Conservation (phyloP, 768 basidiomycete species). For the Infundibulicybe gibba region DNA sequence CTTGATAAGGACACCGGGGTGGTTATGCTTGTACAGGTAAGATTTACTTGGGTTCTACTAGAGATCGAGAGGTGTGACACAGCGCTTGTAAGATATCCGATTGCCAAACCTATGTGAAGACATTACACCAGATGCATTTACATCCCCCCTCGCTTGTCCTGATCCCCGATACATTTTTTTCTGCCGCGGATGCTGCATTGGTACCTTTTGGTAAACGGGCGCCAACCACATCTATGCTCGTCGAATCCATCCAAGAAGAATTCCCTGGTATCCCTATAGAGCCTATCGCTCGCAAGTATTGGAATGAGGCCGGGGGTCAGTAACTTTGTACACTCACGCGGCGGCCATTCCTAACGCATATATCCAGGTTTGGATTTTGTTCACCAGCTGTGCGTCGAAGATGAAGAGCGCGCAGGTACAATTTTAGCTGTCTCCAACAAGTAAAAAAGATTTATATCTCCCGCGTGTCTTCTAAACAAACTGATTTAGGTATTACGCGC, state of each 20-base stretch:
- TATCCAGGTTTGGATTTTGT: conserved; percentile 73
- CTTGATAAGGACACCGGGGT: conserved; percentile 77
- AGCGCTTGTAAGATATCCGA: conserved; percentile 61
- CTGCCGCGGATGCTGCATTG: conserved; percentile 46
- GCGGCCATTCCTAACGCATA: background rate
- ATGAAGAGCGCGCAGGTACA: conserved; percentile 78
- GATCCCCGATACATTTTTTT: conserved; percentile 80
- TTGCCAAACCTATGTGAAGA: conserved; percentile 86
- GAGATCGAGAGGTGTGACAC: conserved; percentile 1
- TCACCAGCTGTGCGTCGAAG: conserved; percentile 71
- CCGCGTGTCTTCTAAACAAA: conserved; percentile 5
- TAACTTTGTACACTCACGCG: background rate
- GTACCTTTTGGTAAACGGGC: conserved; percentile 41
- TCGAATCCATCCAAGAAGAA: conserved; percentile 71
- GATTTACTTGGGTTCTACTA: background rate
- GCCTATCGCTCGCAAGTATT: conserved; percentile 73
- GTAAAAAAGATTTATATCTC: conserved; percentile 44
- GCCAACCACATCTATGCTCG: conserved; percentile 53
- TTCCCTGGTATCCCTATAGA: conserved; percentile 68
- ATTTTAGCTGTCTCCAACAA: conserved; percentile 79
- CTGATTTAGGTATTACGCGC: conserved; percentile 72
- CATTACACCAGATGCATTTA: conserved; percentile 80
- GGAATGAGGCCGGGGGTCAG: conserved; percentile 79
- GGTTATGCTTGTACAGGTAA: conserved; percentile 78
- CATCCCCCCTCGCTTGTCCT: conserved; percentile 70